Conservation (phyloP, 2,329 filamentous ascomycete species). For the Alternaria rosae region DNA sequence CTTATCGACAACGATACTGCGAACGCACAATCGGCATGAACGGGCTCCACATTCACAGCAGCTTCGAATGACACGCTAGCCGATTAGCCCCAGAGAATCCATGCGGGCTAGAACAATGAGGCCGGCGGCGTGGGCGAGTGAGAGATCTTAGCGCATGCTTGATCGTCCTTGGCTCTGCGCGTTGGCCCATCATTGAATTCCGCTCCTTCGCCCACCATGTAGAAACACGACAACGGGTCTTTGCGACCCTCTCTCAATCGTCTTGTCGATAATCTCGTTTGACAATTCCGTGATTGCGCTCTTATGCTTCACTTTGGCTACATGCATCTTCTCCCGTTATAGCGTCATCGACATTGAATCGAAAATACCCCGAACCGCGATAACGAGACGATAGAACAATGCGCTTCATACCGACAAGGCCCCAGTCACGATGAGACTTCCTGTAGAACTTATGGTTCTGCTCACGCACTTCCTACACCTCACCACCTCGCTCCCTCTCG, state of each 20-base stretch:
- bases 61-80: not conserved
- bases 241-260: not conserved
- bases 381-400: not conserved
- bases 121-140: not conserved
- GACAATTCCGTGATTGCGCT: not conserved
- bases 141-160: constrained; percentile 10
- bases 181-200: not conserved
- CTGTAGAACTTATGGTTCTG: not conserved
- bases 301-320: not conserved
- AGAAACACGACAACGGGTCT: constrained; percentile 8
- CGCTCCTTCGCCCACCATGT: constrained; percentile 4
- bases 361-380: not conserved
- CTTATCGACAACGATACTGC: not conserved
- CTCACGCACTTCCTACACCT: not conserved
- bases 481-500: constrained; percentile 13
- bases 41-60: not conserved
- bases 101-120: not conserved
- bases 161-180: constrained; percentile 7
- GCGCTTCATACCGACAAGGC: constrained; percentile 6
- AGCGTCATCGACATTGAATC: not conserved
- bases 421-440: constrained; percentile 11
- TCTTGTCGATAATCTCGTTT: not conserved
- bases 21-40: not conserved
- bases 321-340: not conserved
- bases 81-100: constrained; percentile 1